Conservation (phyloP, 2,329 filamentous ascomycete species). For the Diplodia sapinea region DNA sequence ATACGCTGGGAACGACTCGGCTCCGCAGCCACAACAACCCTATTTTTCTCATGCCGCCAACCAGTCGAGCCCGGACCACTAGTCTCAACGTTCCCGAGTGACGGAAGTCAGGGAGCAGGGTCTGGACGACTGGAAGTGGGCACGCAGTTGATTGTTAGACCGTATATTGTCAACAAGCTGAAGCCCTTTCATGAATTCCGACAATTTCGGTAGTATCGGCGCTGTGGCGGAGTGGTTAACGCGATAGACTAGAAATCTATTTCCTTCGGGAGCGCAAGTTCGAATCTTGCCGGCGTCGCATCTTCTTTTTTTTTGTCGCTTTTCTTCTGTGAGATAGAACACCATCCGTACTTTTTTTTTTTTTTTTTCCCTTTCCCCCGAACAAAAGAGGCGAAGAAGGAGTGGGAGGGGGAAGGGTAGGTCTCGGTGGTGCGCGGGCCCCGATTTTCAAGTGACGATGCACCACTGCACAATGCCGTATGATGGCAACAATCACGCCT, state of each 20-base stretch:
- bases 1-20: no score
- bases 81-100: background rate
- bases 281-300: conserved; percentile 16
- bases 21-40: no score
- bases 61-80: background rate
- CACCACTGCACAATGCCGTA: no score
- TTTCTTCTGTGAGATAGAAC: no score
- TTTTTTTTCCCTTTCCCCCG: no score
- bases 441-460: no score
- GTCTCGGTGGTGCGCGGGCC: no score
- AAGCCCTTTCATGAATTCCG: background rate
- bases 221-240: conserved; percentile 17
- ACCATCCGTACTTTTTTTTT: no score
- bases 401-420: no score
- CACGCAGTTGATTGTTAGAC: background rate
- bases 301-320: background rate
- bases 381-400: no score
- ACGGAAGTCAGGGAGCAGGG: background rate
- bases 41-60: background rate
- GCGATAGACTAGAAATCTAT: conserved; percentile 21
- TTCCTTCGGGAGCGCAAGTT: conserved; percentile 21
- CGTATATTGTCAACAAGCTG: no score
- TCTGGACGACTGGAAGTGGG: background rate
- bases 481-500: no score
- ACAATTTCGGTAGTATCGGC: background rate